These are phyloP conservation scores for Colletotrichum gigasporum DNA, from an alignment of 2,329 filamentous ascomycete genomes.

Conservation along the genomic window DNA sequence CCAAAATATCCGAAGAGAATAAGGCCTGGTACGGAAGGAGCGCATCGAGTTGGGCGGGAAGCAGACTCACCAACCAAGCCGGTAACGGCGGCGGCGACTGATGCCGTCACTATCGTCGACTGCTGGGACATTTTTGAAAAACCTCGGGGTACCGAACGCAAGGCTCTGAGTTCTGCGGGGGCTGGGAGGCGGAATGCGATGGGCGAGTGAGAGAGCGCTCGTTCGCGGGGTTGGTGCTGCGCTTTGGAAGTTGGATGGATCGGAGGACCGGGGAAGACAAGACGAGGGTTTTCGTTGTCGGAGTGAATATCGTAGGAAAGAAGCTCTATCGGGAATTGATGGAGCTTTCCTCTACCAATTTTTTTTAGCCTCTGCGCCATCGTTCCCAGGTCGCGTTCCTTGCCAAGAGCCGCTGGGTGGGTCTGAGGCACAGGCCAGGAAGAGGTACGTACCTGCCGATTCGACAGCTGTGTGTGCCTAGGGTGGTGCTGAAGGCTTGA, in stretches of 20 bases:
- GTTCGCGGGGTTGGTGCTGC: neutral
- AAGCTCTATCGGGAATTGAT: slow-evolving; percentile 32
- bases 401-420: slow-evolving; percentile 23
- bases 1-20: no score
- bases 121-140: slow-evolving; percentile 46
- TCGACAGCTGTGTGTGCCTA: slow-evolving; percentile 10
- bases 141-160: slow-evolving; percentile 31
- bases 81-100: slow-evolving; percentile 68
- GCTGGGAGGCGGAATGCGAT: neutral
- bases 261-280: slow-evolving; percentile 7
- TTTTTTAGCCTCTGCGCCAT: slow-evolving; percentile 33
- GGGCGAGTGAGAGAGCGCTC: neutral
- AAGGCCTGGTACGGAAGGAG: no score
- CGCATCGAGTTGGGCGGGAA: slow-evolving; percentile 1
- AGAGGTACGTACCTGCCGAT: neutral
- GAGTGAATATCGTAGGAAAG: slow-evolving; percentile 25
- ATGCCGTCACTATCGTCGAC: slow-evolving; percentile 67
- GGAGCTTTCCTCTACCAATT: slow-evolving; percentile 34
- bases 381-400: slow-evolving; percentile 28
- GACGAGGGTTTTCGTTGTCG: slow-evolving; percentile 13
- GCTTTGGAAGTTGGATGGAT: slow-evolving; percentile 5
- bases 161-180: slow-evolving; percentile 2
- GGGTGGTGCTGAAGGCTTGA: neutral
- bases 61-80: slow-evolving; percentile 64
- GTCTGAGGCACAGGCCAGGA: slow-evolving; percentile 22